Conservation (phyloP, 805 yeast species). For the Kurtzmaniella fragi region DNA sequence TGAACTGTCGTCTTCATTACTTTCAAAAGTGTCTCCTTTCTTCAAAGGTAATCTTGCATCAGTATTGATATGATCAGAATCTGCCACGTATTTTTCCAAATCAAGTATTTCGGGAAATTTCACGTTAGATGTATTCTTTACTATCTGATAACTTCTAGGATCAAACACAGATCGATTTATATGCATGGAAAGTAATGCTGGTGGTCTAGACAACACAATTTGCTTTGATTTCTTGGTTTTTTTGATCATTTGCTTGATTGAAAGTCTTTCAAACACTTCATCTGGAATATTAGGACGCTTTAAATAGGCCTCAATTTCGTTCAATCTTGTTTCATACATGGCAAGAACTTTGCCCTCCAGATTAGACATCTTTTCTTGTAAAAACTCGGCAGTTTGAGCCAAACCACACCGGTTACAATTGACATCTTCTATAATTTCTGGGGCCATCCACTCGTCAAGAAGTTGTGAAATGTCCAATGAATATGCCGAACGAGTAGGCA, state of each 20-base stretch:
- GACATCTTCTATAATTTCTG: slow-evolving; percentile 88
- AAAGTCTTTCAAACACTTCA: slow-evolving; percentile 66
- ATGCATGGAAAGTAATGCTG: slow-evolving; percentile 78
- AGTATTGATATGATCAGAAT: slow-evolving; percentile 62
- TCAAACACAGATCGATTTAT: slow-evolving; percentile 93
- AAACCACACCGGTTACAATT: slow-evolving; percentile 93
- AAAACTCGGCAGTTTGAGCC: slow-evolving; percentile 49
- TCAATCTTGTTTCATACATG: slow-evolving; percentile 24
- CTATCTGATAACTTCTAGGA: slow-evolving; percentile 73
- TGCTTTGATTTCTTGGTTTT: slow-evolving; percentile 83
- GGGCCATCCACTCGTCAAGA: slow-evolving; percentile 62
- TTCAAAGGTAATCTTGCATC: slow-evolving; percentile 79
- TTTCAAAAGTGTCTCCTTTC: slow-evolving; percentile 36
- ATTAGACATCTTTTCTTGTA: slow-evolving; percentile 32
- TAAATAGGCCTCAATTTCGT: slow-evolving; percentile 43
- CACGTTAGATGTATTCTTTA: slow-evolving; percentile 82
- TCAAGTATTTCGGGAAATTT: slow-evolving; percentile 67
- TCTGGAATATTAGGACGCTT: slow-evolving; percentile 69
- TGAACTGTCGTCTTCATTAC: slow-evolving; percentile 7
- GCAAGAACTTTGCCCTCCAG: slow-evolving; percentile 26
- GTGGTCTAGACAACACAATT: slow-evolving; percentile 72
- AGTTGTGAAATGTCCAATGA: slow-evolving; percentile 43
- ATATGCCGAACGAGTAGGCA: slow-evolving; percentile 43
- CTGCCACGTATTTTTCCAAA: slow-evolving; percentile 64
- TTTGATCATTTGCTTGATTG: slow-evolving; percentile 67